phyloP scores from a whole-genome alignment of 2,329 filamentous ascomycete species.

The Penicillium sp. region DNA sequence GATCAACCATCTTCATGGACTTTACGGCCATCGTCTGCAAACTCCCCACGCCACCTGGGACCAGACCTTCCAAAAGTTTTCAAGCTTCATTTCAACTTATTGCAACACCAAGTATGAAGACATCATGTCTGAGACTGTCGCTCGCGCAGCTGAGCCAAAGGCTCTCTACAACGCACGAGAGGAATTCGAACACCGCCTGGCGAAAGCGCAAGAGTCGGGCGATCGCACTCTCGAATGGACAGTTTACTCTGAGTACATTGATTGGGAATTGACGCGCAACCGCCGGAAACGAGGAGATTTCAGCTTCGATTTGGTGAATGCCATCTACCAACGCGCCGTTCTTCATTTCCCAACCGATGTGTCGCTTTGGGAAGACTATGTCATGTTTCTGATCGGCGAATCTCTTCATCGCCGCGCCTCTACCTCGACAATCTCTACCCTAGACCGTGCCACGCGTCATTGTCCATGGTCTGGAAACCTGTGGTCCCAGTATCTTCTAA shows the following conservation, averaged over 20 bases:
- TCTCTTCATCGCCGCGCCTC: constrained; percentile 49
- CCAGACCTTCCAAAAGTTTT: constrained; percentile 59
- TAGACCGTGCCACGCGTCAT: constrained; percentile 81
- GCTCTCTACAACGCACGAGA: constrained; percentile 55
- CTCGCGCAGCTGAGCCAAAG: constrained; percentile 54
- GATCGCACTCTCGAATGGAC: constrained; percentile 56
- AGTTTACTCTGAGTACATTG: constrained; percentile 67
- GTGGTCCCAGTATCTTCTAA: constrained; percentile 86
- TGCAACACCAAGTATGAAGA: constrained; percentile 56
- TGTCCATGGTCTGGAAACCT: constrained; percentile 90
- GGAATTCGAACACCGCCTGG: constrained; percentile 54
- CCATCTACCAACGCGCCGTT: constrained; percentile 76
- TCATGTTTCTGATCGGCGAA: constrained; percentile 66
- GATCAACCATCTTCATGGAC: constrained; percentile 48
- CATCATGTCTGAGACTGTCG: constrained; percentile 57
- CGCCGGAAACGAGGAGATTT: constrained; percentile 54
- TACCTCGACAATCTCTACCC: constrained; percentile 63
- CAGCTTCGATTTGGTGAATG: constrained; percentile 56
- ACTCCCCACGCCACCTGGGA: constrained; percentile 62
- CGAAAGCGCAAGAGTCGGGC: constrained; percentile 51
- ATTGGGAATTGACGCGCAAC: constrained; percentile 73
- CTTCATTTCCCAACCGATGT: constrained; percentile 71
- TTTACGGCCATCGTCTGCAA: constrained; percentile 57
- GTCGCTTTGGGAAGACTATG: constrained; percentile 77
- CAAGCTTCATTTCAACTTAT: constrained; percentile 59